Conservation (phyloP, 805 yeast genomes). For the Vanderwaltozyma tropicalis region DNA sequence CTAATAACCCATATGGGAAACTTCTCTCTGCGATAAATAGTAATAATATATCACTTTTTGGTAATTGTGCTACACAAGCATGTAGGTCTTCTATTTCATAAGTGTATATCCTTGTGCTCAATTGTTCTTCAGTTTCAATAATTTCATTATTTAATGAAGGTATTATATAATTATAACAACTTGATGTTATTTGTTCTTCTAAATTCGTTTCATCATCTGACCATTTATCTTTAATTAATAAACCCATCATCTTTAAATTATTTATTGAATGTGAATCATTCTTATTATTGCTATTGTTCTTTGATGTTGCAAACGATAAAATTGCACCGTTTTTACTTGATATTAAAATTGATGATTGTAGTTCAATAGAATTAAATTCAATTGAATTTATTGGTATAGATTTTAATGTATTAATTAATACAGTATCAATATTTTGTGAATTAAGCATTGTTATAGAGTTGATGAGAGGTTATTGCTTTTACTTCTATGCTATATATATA, state of each 20-base stretch:
- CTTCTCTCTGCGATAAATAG: constrained; percentile 17
- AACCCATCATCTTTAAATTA: constrained; percentile 26
- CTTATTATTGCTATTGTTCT: not conserved
- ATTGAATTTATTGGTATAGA: constrained; percentile 13
- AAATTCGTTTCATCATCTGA: constrained; percentile 18
- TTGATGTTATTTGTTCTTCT: constrained; percentile 6
- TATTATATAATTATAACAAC: constrained; percentile 10
- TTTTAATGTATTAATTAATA: constrained; percentile 12
- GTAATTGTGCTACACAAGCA: constrained; percentile 22
- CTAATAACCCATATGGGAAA: constrained; percentile 26
- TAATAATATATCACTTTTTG: constrained; percentile 21
- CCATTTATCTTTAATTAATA: constrained; percentile 27
- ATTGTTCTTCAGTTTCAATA: constrained; percentile 1
- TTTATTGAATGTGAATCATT: constrained; percentile 11
- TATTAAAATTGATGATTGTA: constrained; percentile 20
- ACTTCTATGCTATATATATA: too few relatives aligned
- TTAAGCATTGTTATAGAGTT: too few relatives aligned
- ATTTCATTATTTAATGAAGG: not conserved
- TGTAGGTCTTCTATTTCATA: constrained; percentile 27
- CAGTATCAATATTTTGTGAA: constrained; percentile 13
- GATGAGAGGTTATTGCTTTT: too few relatives aligned
- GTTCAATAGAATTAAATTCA: constrained; percentile 9
- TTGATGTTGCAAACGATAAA: constrained; percentile 17
- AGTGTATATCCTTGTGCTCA: constrained; percentile 19
- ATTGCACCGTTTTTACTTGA: constrained; percentile 23